Conservation (phyloP, 768 basidiomycete genomes). For the Russula vinacea region DNA sequence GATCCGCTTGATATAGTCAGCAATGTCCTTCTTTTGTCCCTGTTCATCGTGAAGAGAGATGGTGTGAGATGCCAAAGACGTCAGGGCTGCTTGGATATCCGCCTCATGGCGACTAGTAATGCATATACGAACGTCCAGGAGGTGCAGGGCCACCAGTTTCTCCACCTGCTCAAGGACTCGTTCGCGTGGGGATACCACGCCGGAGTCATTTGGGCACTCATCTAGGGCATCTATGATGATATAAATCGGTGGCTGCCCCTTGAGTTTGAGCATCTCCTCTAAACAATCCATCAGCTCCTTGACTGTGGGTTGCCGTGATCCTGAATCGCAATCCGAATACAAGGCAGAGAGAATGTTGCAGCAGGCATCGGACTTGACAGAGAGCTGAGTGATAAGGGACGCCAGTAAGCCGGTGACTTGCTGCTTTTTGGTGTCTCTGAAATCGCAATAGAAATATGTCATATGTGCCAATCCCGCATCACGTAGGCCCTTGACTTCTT, state of each 20-base stretch:
- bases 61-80: neutral
- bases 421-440: neutral
- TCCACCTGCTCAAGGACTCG: neutral
- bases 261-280: neutral
- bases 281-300: neutral
- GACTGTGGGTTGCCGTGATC: neutral
- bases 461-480: neutral
- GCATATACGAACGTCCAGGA: neutral
- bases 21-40: neutral
- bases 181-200: neutral
- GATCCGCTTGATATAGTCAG: neutral
- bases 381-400: neutral
- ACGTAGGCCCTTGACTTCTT: neutral
- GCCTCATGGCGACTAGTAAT: neutral
- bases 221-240: neutral
- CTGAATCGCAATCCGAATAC: neutral
- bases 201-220: neutral
- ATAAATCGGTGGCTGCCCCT: neutral
- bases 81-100: neutral
- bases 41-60: neutral
- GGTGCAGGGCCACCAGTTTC: neutral
- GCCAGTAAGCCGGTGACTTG: neutral
- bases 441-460: conserved; percentile 4
- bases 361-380: neutral
- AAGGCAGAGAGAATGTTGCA: neutral